Evolutionary conservation across 2,329 filamentous ascomycete species (phyloP).

Genomic region (Epichloe uncinata): DNA sequence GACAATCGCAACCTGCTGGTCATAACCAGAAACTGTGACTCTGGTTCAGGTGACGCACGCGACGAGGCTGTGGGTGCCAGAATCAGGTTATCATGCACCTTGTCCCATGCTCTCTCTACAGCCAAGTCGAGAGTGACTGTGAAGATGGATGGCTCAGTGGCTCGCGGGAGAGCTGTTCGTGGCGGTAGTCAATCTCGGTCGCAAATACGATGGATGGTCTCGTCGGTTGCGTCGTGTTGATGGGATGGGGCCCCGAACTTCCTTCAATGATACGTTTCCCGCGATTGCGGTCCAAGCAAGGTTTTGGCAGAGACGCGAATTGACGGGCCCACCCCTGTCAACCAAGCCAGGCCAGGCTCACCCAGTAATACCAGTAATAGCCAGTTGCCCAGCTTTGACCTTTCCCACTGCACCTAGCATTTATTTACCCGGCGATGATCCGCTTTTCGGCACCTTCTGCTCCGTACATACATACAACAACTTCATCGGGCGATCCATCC

Average conservation of each 20-base stretch:
- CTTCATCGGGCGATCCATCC: background rate
- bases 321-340: constrained; percentile 2
- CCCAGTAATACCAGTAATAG: background rate
- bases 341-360: background rate
- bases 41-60: background rate
- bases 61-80: background rate
- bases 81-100: constrained; percentile 1
- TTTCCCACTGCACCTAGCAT: too few relatives aligned
- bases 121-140: background rate
- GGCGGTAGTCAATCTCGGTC: background rate
- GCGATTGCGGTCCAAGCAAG: constrained; percentile 1
- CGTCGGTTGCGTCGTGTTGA: background rate
- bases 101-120: constrained; percentile 2
- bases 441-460: background rate
- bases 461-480: background rate
- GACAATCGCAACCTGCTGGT: background rate
- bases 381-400: background rate
- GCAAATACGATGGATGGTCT: background rate
- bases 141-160: background rate
- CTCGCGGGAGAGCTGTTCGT: background rate
- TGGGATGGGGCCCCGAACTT: background rate
- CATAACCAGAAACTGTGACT: background rate
- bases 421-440: constrained; percentile 4
- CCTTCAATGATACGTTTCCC: background rate
- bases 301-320: constrained; percentile 6